These are phyloP conservation scores for Beauveria pseudobassiana DNA, from an alignment of 2,329 filamentous ascomycete genomes.

Conservation along the genomic window DNA sequence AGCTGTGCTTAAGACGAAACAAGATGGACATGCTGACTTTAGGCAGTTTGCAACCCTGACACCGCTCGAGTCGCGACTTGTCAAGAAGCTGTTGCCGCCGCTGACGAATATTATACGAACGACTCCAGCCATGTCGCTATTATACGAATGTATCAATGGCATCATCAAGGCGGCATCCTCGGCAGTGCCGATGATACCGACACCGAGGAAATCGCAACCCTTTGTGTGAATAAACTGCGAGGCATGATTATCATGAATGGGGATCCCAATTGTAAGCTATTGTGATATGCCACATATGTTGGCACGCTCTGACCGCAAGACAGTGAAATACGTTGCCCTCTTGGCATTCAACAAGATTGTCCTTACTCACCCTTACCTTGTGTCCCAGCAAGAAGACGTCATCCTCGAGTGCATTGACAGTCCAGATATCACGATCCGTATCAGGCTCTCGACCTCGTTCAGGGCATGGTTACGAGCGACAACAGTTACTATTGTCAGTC, in stretches of 20 bases:
- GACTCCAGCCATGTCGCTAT: slow-evolving; percentile 92
- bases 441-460: slow-evolving; percentile 87
- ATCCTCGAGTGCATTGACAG: slow-evolving; percentile 96
- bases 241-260: slow-evolving; percentile 92
- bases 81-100: slow-evolving; percentile 85
- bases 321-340: slow-evolving; percentile 94
- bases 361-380: slow-evolving; percentile 75
- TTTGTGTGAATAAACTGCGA: slow-evolving; percentile 87
- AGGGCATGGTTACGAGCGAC: slow-evolving; percentile 86
- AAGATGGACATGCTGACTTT: slow-evolving; percentile 8
- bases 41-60: slow-evolving; percentile 84
- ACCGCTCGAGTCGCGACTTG: slow-evolving; percentile 81
- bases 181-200: slow-evolving; percentile 72
- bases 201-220: slow-evolving; percentile 81
- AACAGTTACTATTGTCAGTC: slow-evolving; percentile 76
- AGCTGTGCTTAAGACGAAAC: no score
- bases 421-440: slow-evolving; percentile 87
- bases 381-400: slow-evolving; percentile 89
- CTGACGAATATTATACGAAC: slow-evolving; percentile 89
- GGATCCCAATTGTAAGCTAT: slow-evolving; percentile 74
- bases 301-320: slow-evolving; percentile 12
- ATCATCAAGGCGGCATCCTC: slow-evolving; percentile 96
- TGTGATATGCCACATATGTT: neutral
- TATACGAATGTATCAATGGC: slow-evolving; percentile 98
- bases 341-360: slow-evolving; percentile 96